Percentiles rank a stretch among this genome's conserved stretches.
Conservation (phyloP, 225 moss, liverwort and hornwort species). For the Pleurozium schreberi region DNA sequence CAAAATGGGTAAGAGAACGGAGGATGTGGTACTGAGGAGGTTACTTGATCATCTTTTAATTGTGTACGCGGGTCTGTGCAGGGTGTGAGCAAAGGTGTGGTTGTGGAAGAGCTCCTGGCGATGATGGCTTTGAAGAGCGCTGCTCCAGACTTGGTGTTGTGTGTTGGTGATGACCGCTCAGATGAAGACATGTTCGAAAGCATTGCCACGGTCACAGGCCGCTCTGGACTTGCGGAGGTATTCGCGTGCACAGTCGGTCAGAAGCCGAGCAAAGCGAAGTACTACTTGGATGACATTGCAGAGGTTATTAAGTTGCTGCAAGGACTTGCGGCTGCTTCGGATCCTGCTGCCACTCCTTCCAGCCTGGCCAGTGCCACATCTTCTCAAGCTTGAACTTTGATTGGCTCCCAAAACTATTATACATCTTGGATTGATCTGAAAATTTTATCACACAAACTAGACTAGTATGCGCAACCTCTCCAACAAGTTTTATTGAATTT, state of each 20-base stretch:
- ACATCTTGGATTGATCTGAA: too few species aligned
- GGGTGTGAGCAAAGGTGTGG: conserved; percentile 88
- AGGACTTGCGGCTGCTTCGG: conserved; percentile 46
- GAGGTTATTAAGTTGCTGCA: conserved; percentile 60
- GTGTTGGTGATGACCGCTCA: conserved; percentile 54
- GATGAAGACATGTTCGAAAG: conserved; percentile 67
- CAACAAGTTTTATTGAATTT: too few species aligned
- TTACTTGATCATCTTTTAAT: not conserved
- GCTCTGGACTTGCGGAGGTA: conserved; percentile 46
- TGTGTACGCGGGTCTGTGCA: conserved; percentile 13
- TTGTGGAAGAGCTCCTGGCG: conserved; percentile 74
- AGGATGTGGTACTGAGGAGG: not conserved
- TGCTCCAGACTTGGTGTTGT: conserved; percentile 73
- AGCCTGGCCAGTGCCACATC: conserved; percentile 33
- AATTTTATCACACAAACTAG: too few species aligned
- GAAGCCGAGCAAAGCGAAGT: conserved; percentile 62
- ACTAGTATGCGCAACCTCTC: too few species aligned
- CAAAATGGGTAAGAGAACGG: not conserved
- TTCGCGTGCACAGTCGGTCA: conserved; percentile 59
- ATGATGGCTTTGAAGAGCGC: conserved; percentile 54
- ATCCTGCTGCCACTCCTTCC: conserved; percentile 27
- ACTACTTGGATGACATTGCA: conserved; percentile 53
- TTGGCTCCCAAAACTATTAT: too few species aligned
- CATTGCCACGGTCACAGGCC: conserved; percentile 39
- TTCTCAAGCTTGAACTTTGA: conserved; percentile 32